These are phyloP conservation scores for Ensete ventricosum DNA, from an alignment of 176 grass and related monocot genomes.

Conservation along the genomic window DNA sequence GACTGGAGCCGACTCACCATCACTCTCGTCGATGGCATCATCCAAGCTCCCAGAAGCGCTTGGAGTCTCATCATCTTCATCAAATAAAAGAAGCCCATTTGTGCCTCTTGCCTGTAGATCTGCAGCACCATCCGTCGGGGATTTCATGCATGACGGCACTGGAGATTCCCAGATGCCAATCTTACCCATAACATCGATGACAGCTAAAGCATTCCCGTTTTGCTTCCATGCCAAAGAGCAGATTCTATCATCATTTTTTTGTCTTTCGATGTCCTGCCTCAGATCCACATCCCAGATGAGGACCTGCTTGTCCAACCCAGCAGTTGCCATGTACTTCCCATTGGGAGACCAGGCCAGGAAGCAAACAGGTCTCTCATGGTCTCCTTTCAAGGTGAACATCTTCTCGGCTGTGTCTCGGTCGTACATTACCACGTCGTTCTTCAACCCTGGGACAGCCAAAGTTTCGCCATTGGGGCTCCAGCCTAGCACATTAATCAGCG, in stretches of 20 bases:
- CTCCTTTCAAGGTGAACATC: slow-evolving; percentile 63
- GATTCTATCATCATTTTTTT: slow-evolving; percentile 73
- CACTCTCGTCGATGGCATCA: slow-evolving; percentile 50
- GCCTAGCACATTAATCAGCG: slow-evolving; percentile 39
- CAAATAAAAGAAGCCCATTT: slow-evolving; percentile 47
- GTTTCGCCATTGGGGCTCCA: slow-evolving; percentile 82
- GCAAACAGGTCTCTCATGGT: slow-evolving; percentile 74
- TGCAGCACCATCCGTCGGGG: slow-evolving; percentile 53
- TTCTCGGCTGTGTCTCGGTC: slow-evolving; percentile 85
- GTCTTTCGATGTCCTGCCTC: slow-evolving; percentile 87
- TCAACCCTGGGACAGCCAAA: slow-evolving; percentile 73
- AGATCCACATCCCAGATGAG: slow-evolving; percentile 93
- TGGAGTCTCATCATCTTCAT: slow-evolving; percentile 56
- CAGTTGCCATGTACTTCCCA: slow-evolving; percentile 71
- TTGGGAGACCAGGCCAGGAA: slow-evolving; percentile 85
- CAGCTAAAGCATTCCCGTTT: slow-evolving; percentile 60
- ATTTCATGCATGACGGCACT: slow-evolving; percentile 63
- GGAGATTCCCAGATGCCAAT: slow-evolving; percentile 82
- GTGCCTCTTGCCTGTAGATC: slow-evolving; percentile 21
- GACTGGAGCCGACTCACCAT: slow-evolving; percentile 38
- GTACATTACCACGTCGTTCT: slow-evolving; percentile 90
- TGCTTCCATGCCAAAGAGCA: slow-evolving; percentile 79
- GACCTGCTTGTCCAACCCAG: slow-evolving; percentile 73
- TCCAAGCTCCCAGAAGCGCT: slow-evolving; percentile 58
- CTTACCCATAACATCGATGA: slow-evolving; percentile 68